Base-by-base conservation (phyloP, 2,329 filamentous ascomycete species). In the Cladosporium sphaerospermum region DNA sequence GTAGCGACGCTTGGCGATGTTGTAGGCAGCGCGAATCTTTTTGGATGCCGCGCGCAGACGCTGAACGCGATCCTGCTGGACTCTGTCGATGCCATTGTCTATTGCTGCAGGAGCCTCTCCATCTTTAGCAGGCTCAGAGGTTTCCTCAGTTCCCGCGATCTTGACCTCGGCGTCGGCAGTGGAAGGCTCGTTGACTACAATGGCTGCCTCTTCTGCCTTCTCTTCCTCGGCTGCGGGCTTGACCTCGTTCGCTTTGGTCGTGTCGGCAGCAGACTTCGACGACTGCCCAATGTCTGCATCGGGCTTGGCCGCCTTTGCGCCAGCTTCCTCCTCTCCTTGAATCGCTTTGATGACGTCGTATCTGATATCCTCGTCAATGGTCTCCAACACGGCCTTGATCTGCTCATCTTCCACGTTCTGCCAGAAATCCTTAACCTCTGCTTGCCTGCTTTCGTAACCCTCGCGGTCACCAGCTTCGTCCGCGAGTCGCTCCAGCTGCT, bases 351-450 rank as follows among this genome's bases (percentile, higher is more conserved):
- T 68, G 1, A 90, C 85, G 40, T 80, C 76, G 9, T 78, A 78
- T 56, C 80, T 76, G 54, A 85, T 77, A 42, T 82, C 80, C 3
- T 85, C 80, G 39, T 87, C 82, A 48, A 92, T 69, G 7, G 64
- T 62, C 18, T 75, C 77, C 40, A 85, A 63, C 14, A 84, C 77
- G 0, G 81, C 89, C 71, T 88, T 84, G 65, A 96, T 86, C 40
- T 88, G 78, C 58, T 85, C 84, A 66, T 90, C 84, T 62, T 96
- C 89, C 0, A 91, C 83, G 5, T 86, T 81, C 1, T 83, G 74
- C 93, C 93, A 99, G 67, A 90, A 97, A 14, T 79, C 75, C 53
- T 82, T 78, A 9, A 95, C 86, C 61, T 96, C 92, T 40, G 81
- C 82, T 70, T 96, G 85, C 51, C 86, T 77, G 54, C 77, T 73